These are phyloP conservation scores for Arthrocladium fulminans DNA, from an alignment of 2,329 filamentous ascomycete genomes.

Conservation along the genomic window DNA sequence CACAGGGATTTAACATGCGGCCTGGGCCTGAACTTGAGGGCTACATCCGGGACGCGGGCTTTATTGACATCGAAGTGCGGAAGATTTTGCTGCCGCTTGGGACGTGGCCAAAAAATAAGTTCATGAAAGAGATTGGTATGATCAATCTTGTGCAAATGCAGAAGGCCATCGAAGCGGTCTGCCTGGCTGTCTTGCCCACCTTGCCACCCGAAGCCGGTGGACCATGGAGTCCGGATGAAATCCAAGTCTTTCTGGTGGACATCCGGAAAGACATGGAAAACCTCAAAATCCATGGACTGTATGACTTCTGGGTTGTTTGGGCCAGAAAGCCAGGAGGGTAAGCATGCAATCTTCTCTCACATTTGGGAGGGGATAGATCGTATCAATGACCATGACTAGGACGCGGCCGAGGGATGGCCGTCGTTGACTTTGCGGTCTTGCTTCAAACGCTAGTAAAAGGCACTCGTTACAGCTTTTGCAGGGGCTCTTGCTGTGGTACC, in stretches of 20 bases:
- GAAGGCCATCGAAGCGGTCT: conserved; percentile 35
- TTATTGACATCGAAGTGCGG: conserved; percentile 20
- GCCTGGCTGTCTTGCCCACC: conserved; percentile 16
- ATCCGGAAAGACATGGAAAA: conserved; percentile 27
- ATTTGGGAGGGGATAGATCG: too few species aligned
- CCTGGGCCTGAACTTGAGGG: conserved; percentile 35
- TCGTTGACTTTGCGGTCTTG: too few species aligned
- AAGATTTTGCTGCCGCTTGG: conserved; percentile 23
- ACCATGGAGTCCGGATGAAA: conserved; percentile 24
- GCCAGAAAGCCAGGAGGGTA: too few species aligned
- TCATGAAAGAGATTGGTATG: conserved; percentile 22
- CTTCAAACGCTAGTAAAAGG: too few species aligned
- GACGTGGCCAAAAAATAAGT: conserved; percentile 24
- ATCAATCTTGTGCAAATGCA: conserved; percentile 25
- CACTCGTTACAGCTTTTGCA: too few species aligned
- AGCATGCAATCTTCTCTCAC: too few species aligned
- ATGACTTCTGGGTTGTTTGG: conserved; percentile 24
- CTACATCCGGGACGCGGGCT: conserved; percentile 24
- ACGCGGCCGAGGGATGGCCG: too few species aligned
- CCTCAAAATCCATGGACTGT: conserved; percentile 26
- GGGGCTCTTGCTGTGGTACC: too few species aligned
- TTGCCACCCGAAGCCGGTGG: conserved; percentile 29
- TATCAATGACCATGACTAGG: too few species aligned
- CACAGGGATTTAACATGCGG: conserved; percentile 36
- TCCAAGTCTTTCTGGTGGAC: conserved; percentile 26